These are phyloP conservation scores for Cicer cuneatum DNA, from an alignment of 306 rosid species.

Conservation along the genomic window DNA sequence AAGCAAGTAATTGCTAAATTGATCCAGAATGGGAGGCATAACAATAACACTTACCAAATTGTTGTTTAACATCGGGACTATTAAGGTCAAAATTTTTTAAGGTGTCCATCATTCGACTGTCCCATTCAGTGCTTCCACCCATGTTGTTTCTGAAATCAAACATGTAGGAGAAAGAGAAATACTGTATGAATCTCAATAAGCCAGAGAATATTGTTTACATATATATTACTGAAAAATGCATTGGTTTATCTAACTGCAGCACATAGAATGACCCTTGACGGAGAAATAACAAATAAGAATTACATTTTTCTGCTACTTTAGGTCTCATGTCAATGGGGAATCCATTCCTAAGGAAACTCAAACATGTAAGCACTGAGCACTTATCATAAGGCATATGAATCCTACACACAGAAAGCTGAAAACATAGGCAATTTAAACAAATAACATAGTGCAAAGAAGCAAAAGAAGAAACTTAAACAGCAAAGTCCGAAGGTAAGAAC, in stretches of 20 bases:
- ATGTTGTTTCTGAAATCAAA: constrained; percentile 71
- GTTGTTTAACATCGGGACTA: constrained; percentile 97
- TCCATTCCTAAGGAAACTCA: neutral
- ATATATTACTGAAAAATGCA: constrained; percentile 23
- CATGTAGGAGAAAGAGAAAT: constrained; percentile 17
- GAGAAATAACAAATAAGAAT: constrained; percentile 27
- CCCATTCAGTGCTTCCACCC: constrained; percentile 89
- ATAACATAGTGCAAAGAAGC: too few species aligned
- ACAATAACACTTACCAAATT: constrained; percentile 71
- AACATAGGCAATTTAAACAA: too few species aligned
- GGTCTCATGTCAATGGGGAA: constrained; percentile 21
- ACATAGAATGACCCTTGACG: neutral
- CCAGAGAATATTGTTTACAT: constrained; percentile 24
- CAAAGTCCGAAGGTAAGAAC: neutral
- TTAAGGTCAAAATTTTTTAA: constrained; percentile 91
- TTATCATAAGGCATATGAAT: too few species aligned
- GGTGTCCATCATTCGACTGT: constrained; percentile 83
- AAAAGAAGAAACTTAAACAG: too few species aligned
- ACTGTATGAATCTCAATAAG: constrained; percentile 16
- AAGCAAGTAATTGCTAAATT: neutral
- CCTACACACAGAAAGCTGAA: too few species aligned
- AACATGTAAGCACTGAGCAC: neutral
- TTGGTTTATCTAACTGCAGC: constrained; percentile 38
- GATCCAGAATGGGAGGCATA: neutral
- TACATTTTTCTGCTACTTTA: constrained; percentile 1